Percentiles rank a stretch among this genome's conserved stretches.
Evolutionary conservation across 2,329 filamentous ascomycete species (phyloP).

Genomic region (Peltaster fructicola): DNA sequence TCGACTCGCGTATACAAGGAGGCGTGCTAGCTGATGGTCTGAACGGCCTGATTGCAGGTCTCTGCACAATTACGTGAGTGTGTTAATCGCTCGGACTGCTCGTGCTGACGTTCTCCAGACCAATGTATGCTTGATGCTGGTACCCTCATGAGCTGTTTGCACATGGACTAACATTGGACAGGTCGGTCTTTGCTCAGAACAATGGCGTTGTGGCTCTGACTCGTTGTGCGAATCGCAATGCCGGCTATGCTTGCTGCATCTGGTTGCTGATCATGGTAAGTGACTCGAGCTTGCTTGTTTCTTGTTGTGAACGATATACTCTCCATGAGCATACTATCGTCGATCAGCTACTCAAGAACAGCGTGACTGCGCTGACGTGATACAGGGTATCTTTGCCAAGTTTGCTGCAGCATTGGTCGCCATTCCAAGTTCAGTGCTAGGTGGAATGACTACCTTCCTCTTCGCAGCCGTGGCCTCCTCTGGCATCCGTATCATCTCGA

Average conservation of each 20-base stretch:
- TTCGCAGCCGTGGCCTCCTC: slow-evolving; percentile 62
- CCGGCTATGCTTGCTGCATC: slow-evolving; percentile 59
- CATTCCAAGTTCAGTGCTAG: slow-evolving; percentile 41
- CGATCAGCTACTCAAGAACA: too few relatives aligned
- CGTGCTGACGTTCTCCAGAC: too few relatives aligned
- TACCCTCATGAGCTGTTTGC: too few relatives aligned
- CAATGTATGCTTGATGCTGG: too few relatives aligned
- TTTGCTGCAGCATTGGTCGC: slow-evolving; percentile 64
- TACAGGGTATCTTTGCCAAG: slow-evolving; percentile 69
- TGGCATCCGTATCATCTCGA: slow-evolving; percentile 57
- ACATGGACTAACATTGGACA: too few relatives aligned
- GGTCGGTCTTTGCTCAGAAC: slow-evolving; percentile 69
- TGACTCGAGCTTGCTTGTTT: too few relatives aligned
- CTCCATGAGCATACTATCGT: too few relatives aligned
- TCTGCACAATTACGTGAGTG: slow-evolving; percentile 67
- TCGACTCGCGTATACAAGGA: slow-evolving; percentile 63
- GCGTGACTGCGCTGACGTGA: too few relatives aligned
- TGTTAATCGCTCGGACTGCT: too few relatives aligned
- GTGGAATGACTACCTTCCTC: slow-evolving; percentile 52
- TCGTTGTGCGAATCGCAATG: slow-evolving; percentile 62
- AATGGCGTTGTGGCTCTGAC: slow-evolving; percentile 73
- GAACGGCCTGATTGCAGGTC: slow-evolving; percentile 55
- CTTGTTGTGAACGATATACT: too few relatives aligned
- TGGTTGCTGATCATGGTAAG: slow-evolving; percentile 67
- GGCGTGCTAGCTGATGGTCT: slow-evolving; percentile 62